phyloP scores from a whole-genome alignment of 2,329 filamentous ascomycete species.

The Aspergillus niger region DNA sequence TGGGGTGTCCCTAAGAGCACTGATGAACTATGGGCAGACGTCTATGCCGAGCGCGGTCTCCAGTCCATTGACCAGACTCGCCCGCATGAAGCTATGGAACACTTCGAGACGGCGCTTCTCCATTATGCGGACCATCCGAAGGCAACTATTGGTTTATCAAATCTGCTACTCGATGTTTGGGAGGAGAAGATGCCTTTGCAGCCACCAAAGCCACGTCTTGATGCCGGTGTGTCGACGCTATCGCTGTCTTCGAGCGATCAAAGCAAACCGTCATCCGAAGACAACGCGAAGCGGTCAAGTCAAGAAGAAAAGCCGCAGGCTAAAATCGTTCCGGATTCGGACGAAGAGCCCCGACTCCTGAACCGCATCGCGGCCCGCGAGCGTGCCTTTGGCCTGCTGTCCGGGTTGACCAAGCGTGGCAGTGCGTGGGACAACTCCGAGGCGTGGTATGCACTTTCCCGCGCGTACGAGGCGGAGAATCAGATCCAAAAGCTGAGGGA shows the following conservation, averaged over 20 bases:
- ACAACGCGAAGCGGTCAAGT: constrained; percentile 1
- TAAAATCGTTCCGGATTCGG: neutral
- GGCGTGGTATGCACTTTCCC: constrained; percentile 86
- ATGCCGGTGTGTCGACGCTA: constrained; percentile 29
- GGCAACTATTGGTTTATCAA: constrained; percentile 79
- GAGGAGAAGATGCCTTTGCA: constrained; percentile 50
- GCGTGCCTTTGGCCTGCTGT: constrained; percentile 80
- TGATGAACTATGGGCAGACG: constrained; percentile 81
- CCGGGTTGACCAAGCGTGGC: constrained; percentile 80
- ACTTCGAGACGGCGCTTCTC: constrained; percentile 81
- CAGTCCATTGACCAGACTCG: constrained; percentile 63
- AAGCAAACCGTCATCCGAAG: constrained; percentile 2
- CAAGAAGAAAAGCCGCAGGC: constrained; percentile 2
- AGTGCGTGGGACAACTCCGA: constrained; percentile 88
- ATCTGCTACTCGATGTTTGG: constrained; percentile 85
- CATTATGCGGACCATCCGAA: constrained; percentile 77
- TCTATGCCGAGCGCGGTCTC: constrained; percentile 75
- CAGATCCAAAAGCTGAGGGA: constrained; percentile 87
- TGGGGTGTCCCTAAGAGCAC: constrained; percentile 82
- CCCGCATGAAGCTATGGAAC: constrained; percentile 69
- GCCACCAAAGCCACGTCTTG: constrained; percentile 33
- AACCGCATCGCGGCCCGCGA: constrained; percentile 89
- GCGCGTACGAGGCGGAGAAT: constrained; percentile 83
- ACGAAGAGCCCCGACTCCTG: constrained; percentile 65
- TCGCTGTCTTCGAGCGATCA: constrained; percentile 26